Evolutionary conservation across 2,329 filamentous ascomycete species (phyloP), one percentile per base, ranked within the genome.

Genomic region (Paraconiothyrium brasiliense): DNA sequence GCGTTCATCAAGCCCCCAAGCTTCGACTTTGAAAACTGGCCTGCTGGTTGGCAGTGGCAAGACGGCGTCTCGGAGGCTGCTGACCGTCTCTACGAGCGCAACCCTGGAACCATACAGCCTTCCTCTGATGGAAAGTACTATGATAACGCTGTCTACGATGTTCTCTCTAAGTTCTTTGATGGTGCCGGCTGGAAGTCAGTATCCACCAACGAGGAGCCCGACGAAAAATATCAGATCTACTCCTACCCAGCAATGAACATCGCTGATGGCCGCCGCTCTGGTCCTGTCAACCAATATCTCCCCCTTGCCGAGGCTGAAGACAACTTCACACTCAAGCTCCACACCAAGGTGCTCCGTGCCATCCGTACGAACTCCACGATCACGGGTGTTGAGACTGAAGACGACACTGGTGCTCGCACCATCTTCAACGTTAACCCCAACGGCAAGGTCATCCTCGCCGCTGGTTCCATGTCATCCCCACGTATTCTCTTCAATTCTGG

Each of bases 361-460:
- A 59, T 69, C 24, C 64, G 70, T 24, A 58, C 50, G 1, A 60
- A 59, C 44, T 65, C 62, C 3, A 55, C 57, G 11, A 49, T 70
- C 24, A 66, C 63, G 48, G 70, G 70, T 32, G 68, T 72, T 9
- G 66, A 72, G 55, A 54, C 67, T 5, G 61, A 71, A 54, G 37
- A 58, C 20, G 51, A 41, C 8, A 49, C 41, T 10, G 66, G 67
- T 34, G 24, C 54, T 3, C 62, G 67, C 22, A 59, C 51, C 20
- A 66, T 70, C 41, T 64, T 67, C 61, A 70, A 65, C 27, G 48
- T 71, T 20, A 69, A 63, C 13, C 55, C 54, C 11, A 48, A 60
- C 32, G 71, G 70, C 32, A 70, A 70, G 58, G 67, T 72, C 32
- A 67, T 71, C n/a, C 68, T 72, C 20, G 66, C 71, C 10, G 66